Percentiles rank a stretch among this genome's conserved stretches.
phyloP scores from a whole-genome alignment of 306 rosid species.

The Citrullus colocynthis region DNA sequence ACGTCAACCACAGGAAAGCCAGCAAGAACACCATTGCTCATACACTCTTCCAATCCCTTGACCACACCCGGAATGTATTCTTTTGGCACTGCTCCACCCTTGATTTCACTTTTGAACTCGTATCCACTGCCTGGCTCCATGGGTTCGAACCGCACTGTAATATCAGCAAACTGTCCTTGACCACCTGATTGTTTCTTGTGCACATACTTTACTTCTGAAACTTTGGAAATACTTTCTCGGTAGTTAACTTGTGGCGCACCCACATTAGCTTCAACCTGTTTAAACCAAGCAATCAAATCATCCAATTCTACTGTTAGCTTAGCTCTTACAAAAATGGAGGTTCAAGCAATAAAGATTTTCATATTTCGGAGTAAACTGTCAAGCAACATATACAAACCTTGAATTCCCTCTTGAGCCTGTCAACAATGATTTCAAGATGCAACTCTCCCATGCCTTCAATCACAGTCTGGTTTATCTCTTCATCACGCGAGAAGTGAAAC shows the following conservation, averaged over 20 bases:
- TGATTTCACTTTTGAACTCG: slow-evolving; percentile 95
- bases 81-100: slow-evolving; percentile 90
- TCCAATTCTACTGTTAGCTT: background rate
- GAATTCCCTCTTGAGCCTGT: slow-evolving; percentile 87
- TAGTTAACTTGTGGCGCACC: slow-evolving; percentile 99
- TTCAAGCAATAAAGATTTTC: background rate
- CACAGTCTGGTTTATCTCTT: slow-evolving; percentile 90
- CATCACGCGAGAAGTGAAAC: slow-evolving; percentile 92
- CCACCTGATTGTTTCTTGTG: slow-evolving; percentile 99
- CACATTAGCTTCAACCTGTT: slow-evolving; percentile 89
- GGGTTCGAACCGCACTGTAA: slow-evolving; percentile 85
- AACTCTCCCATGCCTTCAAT: slow-evolving; percentile 99
- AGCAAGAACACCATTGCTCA: slow-evolving; percentile 90
- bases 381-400: slow-evolving; percentile 41
- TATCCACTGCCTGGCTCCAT: slow-evolving; percentile 83
- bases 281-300: slow-evolving; percentile 3
- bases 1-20: slow-evolving; percentile 93
- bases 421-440: slow-evolving; percentile 96
- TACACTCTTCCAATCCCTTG: slow-evolving; percentile 96
- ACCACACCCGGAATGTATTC: slow-evolving; percentile 95
- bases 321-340: background rate
- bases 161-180: slow-evolving; percentile 92
- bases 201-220: slow-evolving; percentile 58
- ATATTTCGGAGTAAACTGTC: background rate
- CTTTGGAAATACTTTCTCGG: slow-evolving; percentile 82